These are phyloP conservation scores for Candida pseudocylindracea DNA, from an alignment of 1,139 yeast genomes.

Conservation along the genomic window DNA sequence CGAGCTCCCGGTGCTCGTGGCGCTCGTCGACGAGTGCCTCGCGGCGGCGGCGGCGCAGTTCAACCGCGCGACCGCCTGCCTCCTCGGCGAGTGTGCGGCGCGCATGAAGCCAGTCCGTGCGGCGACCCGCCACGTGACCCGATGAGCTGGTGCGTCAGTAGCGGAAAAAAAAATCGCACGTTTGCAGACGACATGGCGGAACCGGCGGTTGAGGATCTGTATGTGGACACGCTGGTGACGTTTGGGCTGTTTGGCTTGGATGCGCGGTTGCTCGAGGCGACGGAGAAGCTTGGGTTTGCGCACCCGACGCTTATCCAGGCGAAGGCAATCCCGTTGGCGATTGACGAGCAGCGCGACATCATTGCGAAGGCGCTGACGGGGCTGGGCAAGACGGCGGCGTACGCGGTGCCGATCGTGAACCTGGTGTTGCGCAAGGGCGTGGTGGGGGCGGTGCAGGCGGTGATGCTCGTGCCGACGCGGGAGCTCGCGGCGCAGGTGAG, in stretches of 20 bases:
- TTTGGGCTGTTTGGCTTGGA: conserved; percentile 60
- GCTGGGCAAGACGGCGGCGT: conserved; percentile 80
- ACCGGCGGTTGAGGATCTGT: conserved; percentile 5
- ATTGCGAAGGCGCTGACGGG: conserved; percentile 83
- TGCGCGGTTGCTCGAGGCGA: conserved; percentile 64
- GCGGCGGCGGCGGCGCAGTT: too few relatives aligned
- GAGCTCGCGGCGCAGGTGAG: conserved; percentile 74
- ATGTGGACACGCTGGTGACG: conserved; percentile 46
- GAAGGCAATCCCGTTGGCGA: conserved; percentile 77
- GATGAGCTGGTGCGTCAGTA: too few relatives aligned
- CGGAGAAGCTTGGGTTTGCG: conserved; percentile 58
- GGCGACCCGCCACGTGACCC: too few relatives aligned
- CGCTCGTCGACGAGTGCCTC: too few relatives aligned
- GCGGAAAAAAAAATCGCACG: too few relatives aligned
- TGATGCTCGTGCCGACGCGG: conserved; percentile 66
- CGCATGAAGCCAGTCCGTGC: too few relatives aligned
- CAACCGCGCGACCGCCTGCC: too few relatives aligned
- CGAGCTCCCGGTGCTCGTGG: too few relatives aligned
- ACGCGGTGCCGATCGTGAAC: conserved; percentile 58
- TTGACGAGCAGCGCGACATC: conserved; percentile 70
- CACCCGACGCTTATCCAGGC: conserved; percentile 84
- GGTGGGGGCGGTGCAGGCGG: conserved; percentile 18
- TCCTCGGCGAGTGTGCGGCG: too few relatives aligned
- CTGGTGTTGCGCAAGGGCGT: conserved; percentile 18
- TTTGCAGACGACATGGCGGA: background rate